phyloP scores from a whole-genome alignment of 495 filamentous ascomycete species.

The Talaromyces proteolyticus region DNA sequence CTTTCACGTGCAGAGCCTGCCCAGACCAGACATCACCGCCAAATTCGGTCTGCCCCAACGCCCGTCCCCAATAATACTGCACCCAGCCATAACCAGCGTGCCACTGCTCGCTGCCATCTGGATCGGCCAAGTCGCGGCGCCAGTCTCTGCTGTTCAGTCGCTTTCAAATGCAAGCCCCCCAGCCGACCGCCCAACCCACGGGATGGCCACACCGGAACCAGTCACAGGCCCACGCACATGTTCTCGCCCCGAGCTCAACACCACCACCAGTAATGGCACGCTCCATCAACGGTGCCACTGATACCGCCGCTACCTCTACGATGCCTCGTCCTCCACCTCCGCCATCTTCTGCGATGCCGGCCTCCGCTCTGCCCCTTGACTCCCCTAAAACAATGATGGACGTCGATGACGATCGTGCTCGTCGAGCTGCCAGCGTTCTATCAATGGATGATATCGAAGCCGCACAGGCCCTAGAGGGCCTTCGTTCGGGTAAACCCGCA shows the following conservation, averaged over 20 bases:
- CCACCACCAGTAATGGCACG: background rate
- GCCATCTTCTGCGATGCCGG: constrained; percentile 19
- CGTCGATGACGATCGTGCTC: constrained; percentile 36
- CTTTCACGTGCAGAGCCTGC: background rate
- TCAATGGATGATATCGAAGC: constrained; percentile 86
- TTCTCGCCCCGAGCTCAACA: background rate
- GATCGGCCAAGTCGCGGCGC: background rate
- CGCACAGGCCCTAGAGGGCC: constrained; percentile 78
- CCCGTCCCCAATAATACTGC: background rate
- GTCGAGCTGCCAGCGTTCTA: constrained; percentile 42
- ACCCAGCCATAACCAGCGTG: too few species aligned
- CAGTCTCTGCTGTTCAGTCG: background rate
- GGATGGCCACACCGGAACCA: background rate
- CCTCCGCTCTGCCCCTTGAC: constrained; percentile 7
- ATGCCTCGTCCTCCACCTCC: background rate
- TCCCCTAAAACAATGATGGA: constrained; percentile 28
- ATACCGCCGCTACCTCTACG: constrained; percentile 3
- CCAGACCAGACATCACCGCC: too few species aligned
- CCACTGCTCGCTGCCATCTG: background rate
- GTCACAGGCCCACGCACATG: constrained; percentile 8
- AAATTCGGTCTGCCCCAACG: background rate
- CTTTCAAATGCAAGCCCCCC: background rate
- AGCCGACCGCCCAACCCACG: background rate
- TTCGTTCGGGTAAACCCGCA: constrained; percentile 61
- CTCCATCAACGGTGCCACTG: background rate